Evolutionary conservation across 345 rosid genomes (phyloP), one percentile per base, ranked within the genome.

Genomic region (Populus ilicifolia): DNA sequence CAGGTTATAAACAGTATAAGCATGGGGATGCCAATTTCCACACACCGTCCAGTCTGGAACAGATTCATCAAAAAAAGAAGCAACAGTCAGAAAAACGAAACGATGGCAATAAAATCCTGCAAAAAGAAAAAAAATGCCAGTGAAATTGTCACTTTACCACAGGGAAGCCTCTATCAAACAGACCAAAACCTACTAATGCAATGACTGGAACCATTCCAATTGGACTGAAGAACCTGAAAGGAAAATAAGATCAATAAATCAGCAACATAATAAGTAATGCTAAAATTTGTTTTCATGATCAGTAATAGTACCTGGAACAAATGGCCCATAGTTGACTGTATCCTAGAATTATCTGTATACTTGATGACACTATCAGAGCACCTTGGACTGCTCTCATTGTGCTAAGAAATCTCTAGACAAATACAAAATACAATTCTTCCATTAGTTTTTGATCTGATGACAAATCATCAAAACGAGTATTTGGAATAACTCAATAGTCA

Each of bases 341-440:
- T 59, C 98, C 99, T 56, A 96, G 86, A 74, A 96, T 90, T 79
- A 93, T 96, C 79, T 96, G 98, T 81, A 96, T 84, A 79, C 98
- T 96, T 67, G 99, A 96, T 85, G 98, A 91, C 72, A 96, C 97
- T 30, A 96, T 96, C 23, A 96, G 74, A 46, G 99, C 99, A 56
- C 98, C 99, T 89, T 96, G 99, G 69, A 96, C 97, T 1, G 99
- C 99, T 84, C 94, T 93, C 97, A 93, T 96, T 68, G 99, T 96
- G 79, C 82, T 88, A 25, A 90, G 85, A 84, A 96, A 96, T 81
- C 96, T 92, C 99, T 96, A 72, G 50, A 83, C 20, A 80, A 64
- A 70, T 33, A 70, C 36, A 80, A 20, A 74, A 23, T 63, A 29
- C 12, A 66, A 43, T 9, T 33, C 63, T 4, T 33, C 63, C 29